These are phyloP conservation scores for Daldinia sp. DNA, from an alignment of 2,329 filamentous ascomycete species.

Conservation along the genomic window DNA sequence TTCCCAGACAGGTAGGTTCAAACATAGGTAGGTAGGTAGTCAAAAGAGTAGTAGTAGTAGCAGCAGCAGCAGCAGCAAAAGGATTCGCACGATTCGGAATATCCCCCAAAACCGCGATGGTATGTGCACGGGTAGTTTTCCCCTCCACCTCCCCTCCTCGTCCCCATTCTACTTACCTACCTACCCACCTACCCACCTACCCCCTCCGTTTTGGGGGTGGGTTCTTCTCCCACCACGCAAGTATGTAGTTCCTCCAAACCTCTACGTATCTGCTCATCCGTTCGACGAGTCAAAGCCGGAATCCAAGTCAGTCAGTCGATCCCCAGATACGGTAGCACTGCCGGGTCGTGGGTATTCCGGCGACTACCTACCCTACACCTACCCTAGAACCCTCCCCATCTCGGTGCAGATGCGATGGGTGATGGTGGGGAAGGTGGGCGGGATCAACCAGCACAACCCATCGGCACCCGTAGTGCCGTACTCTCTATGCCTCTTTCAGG, in stretches of 20 bases:
- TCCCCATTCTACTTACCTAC: no score
- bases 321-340: conserved; percentile 7
- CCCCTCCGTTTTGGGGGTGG: not conserved
- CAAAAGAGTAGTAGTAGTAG: not conserved
- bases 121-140: no score
- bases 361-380: not conserved
- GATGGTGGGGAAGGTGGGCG: not conserved
- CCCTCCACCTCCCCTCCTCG: no score
- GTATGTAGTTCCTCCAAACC: no score
- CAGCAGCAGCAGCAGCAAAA: no score
- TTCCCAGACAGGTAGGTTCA: no score
- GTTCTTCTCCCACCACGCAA: no score
- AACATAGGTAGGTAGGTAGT: not conserved
- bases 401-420: not conserved
- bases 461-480: conserved; percentile 20
- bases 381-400: conserved; percentile 1
- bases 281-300: no score
- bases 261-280: conserved; percentile 2
- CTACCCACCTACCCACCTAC: not conserved
- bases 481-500: conserved; percentile 14
- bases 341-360: conserved; percentile 8
- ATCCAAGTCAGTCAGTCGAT: not conserved
- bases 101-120: conserved; percentile 2
- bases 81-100: conserved; percentile 29
- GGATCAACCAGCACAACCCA: conserved; percentile 19